Conservation (phyloP, 768 basidiomycete genomes). For the Mycena latifolia region DNA sequence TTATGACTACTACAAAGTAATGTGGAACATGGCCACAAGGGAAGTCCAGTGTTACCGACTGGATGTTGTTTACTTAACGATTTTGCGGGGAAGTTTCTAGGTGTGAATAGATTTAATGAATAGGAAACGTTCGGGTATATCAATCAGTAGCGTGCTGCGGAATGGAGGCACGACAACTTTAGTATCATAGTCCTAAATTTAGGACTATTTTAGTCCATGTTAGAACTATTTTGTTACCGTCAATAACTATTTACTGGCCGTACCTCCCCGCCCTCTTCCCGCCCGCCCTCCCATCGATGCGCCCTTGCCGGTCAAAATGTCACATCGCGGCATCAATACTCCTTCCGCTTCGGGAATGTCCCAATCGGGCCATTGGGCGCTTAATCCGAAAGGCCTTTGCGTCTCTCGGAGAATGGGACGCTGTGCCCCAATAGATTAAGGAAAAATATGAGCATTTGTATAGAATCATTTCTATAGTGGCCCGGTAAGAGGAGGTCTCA, state of each 20-base stretch:
- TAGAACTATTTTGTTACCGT: too few relatives aligned
- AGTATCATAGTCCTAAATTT: background rate
- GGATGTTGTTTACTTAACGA: too few relatives aligned
- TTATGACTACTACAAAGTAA: too few relatives aligned
- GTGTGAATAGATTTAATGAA: too few relatives aligned
- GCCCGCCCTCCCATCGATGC: background rate
- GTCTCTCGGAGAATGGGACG: too few relatives aligned
- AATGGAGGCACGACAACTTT: slow-evolving; percentile 17
- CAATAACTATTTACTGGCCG: background rate
- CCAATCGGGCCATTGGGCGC: background rate
- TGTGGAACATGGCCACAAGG: too few relatives aligned
- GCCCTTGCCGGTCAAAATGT: background rate
- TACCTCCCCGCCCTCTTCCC: background rate
- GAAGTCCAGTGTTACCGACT: too few relatives aligned
- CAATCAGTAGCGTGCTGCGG: too few relatives aligned
- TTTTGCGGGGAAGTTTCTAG: too few relatives aligned
- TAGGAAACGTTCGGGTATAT: too few relatives aligned
- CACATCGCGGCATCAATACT: background rate
- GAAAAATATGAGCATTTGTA: too few relatives aligned
- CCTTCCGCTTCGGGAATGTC: background rate
- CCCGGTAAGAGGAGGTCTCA: too few relatives aligned
- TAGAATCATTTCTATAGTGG: background rate
- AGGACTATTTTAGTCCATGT: background rate
- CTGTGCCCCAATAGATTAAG: background rate
- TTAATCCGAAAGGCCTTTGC: background rate